Percentiles rank a stretch among this genome's conserved stretches.
phyloP scores from a whole-genome alignment of 352 stramenopile genomes.

The Thalassiosira hispida region DNA sequence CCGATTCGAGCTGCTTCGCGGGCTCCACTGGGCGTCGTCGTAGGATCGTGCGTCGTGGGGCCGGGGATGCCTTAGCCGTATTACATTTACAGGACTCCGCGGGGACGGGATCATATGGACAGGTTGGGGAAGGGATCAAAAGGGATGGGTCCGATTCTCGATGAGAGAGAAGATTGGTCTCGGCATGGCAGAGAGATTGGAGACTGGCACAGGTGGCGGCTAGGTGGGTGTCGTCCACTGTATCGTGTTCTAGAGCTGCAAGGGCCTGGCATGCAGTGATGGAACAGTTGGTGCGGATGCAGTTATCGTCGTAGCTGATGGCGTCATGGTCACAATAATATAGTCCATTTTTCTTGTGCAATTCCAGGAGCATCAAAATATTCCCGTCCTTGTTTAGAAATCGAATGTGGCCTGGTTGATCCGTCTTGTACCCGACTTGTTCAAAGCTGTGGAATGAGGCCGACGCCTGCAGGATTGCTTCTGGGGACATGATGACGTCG shows the following conservation, averaged over 20 bases:
- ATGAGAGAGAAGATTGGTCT: too few species aligned
- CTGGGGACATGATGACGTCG: constrained; percentile 16
- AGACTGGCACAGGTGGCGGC: too few species aligned
- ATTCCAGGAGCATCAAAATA: background rate
- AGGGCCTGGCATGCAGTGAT: background rate
- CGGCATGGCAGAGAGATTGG: too few species aligned
- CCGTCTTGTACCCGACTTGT: background rate
- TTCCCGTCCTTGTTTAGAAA: background rate
- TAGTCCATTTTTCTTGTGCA: background rate
- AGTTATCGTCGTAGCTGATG: background rate
- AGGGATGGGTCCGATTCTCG: background rate
- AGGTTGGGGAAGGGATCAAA: background rate
- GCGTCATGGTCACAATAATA: background rate
- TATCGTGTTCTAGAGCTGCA: background rate
- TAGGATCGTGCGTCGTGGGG: background rate
- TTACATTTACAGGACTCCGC: background rate
- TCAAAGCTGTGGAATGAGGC: background rate
- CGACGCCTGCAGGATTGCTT: constrained; percentile 4
- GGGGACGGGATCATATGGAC: background rate
- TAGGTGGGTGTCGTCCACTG: background rate
- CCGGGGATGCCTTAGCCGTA: background rate
- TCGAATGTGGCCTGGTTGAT: background rate
- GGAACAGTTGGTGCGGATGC: background rate
- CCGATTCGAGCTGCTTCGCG: constrained; percentile 9
- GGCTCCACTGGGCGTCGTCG: background rate